These are phyloP conservation scores for Xanthoparmelia taractica DNA, from an alignment of 495 filamentous ascomycete genomes.

Conservation along the genomic window DNA sequence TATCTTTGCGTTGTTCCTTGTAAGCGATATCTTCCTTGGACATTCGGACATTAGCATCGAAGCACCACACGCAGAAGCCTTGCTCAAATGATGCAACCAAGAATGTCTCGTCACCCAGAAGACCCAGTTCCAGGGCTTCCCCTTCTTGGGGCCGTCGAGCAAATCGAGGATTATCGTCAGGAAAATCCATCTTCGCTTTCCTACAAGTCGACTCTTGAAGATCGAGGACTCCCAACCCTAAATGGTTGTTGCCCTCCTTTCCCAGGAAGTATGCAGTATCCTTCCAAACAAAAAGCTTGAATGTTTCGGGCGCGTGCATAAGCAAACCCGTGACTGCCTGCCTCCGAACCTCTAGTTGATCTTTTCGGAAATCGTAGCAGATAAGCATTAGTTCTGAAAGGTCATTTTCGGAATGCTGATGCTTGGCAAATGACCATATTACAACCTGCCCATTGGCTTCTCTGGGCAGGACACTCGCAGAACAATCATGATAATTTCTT, in stretches of 20 bases:
- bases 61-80: constrained; percentile 5
- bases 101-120: constrained; percentile 4
- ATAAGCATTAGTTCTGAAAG: background rate
- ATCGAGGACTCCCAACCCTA: background rate
- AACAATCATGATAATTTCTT: background rate
- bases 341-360: background rate
- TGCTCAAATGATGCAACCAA: background rate
- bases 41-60: constrained; percentile 10
- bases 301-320: fast-evolving
- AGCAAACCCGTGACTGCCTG: background rate
- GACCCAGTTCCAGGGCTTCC: background rate
- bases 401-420: background rate
- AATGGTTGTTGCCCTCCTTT: too few species aligned
- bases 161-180: background rate
- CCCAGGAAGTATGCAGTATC: background rate
- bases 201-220: background rate
- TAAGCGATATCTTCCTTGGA: background rate
- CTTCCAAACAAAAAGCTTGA: background rate
- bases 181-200: background rate
- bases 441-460: background rate
- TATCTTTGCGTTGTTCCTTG: background rate
- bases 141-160: background rate
- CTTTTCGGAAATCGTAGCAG: constrained; percentile 1
- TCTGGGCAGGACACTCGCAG: background rate
- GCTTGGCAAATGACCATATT: background rate